Evolutionary conservation across 164 flowering plant genomes (phyloP).

Genomic region (Magnolia sinica): DNA sequence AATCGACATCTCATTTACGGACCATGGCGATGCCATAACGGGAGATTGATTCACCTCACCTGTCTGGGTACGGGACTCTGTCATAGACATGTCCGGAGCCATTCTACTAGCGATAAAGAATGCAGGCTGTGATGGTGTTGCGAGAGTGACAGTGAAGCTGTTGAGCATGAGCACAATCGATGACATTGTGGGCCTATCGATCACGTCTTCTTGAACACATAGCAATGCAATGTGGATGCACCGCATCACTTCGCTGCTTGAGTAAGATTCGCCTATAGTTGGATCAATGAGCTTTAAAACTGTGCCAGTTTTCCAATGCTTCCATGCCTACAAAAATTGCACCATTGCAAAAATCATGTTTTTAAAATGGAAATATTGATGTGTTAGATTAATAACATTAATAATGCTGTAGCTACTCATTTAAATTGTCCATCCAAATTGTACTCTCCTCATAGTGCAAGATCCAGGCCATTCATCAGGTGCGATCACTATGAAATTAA

Average conservation of each 20-base stretch:
- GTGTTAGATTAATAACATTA: no score
- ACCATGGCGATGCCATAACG: background rate
- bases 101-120: background rate
- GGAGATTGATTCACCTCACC: background rate
- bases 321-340: constrained; percentile 1
- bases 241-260: background rate
- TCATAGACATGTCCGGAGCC: background rate
- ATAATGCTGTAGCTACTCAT: background rate
- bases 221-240: background rate
- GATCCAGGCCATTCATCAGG: no score
- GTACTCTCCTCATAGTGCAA: no score
- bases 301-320: constrained; percentile 1
- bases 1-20: background rate
- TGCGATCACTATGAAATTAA: background rate
- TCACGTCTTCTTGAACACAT: no score
- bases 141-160: background rate
- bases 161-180: no score
- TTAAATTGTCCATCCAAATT: no score
- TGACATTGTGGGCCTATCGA: no score
- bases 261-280: background rate
- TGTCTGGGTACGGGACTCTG: background rate
- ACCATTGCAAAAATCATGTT: background rate
- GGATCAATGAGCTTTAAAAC: background rate
- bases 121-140: background rate
- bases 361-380: no score